Conservation (phyloP, 2,329 filamentous ascomycete genomes). For the Plectosphaerella sp. region DNA sequence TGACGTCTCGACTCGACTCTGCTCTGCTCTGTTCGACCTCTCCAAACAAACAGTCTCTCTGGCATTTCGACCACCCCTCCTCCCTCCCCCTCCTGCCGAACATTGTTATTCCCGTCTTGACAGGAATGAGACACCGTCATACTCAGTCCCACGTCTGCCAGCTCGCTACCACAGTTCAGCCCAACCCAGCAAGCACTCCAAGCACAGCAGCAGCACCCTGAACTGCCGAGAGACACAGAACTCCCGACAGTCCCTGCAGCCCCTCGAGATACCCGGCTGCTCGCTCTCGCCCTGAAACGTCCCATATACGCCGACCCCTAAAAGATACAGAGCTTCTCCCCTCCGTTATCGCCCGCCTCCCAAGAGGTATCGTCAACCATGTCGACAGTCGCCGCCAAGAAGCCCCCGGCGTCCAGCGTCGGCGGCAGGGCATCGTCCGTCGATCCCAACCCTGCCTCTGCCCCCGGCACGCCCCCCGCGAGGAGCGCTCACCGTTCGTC, state of each 20-base stretch:
- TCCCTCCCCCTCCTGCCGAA: too few relatives aligned
- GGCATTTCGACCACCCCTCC: too few relatives aligned
- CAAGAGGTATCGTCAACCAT: conserved; percentile 26
- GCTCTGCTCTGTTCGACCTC: too few relatives aligned
- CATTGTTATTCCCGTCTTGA: neutral
- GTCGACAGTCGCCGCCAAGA: conserved; percentile 49
- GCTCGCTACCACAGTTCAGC: neutral
- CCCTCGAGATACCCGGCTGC: neutral
- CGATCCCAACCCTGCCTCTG: conserved; percentile 26
- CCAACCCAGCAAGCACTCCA: neutral
- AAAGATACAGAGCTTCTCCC: neutral
- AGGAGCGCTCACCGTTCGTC: conserved; percentile 27
- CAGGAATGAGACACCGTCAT: neutral
- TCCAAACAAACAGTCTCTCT: too few relatives aligned
- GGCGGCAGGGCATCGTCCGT: conserved; percentile 35
- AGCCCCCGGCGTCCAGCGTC: conserved; percentile 43
- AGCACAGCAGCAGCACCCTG: neutral
- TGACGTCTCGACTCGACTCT: neutral
- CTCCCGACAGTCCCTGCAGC: too few relatives aligned
- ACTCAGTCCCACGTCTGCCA: neutral
- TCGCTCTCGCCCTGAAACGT: conserved; percentile 7
- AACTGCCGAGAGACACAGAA: too few relatives aligned
- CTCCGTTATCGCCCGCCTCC: neutral
- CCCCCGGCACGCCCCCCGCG: conserved; percentile 26
- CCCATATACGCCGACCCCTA: conserved; percentile 6